Percentiles rank a stretch among this genome's conserved stretches.
These are phyloP conservation scores for Trichoderma gracile DNA, from an alignment of 2,329 filamentous ascomycete species.

Conservation along the genomic window DNA sequence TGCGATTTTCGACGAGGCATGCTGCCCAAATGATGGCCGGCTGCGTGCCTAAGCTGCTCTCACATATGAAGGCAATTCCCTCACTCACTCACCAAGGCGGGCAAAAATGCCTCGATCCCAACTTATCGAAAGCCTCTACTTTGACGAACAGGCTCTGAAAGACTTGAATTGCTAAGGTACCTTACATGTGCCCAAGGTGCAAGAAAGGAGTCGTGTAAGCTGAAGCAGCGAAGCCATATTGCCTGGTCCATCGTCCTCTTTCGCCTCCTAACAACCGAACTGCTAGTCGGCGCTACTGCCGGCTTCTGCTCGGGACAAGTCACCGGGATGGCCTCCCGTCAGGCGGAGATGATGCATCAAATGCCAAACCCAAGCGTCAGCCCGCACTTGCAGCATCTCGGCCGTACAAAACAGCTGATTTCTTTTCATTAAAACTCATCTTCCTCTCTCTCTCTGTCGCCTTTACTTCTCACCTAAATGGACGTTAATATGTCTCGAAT, in stretches of 20 bases:
- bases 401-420: not conserved
- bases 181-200: too few relatives aligned
- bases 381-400: not conserved
- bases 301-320: conserved; percentile 20
- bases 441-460: not conserved
- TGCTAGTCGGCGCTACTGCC: conserved; percentile 19
- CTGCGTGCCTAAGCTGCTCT: not conserved
- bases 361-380: not conserved
- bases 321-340: conserved; percentile 12
- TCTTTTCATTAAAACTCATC: not conserved
- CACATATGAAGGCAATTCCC: conserved; percentile 13
- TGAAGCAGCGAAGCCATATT: not conserved
- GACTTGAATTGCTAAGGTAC: too few relatives aligned
- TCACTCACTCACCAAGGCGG: not conserved
- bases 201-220: not conserved
- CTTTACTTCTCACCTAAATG: not conserved
- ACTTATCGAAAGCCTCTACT: not conserved
- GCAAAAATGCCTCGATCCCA: conserved; percentile 16
- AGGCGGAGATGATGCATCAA: not conserved
- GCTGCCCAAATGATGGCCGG: not conserved
- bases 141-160: not conserved
- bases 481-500: not conserved
- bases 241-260: too few relatives aligned
- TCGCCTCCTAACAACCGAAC: not conserved
- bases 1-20: not conserved